Conservation (phyloP, 2,329 filamentous ascomycete species). For the Penicillium sp. region DNA sequence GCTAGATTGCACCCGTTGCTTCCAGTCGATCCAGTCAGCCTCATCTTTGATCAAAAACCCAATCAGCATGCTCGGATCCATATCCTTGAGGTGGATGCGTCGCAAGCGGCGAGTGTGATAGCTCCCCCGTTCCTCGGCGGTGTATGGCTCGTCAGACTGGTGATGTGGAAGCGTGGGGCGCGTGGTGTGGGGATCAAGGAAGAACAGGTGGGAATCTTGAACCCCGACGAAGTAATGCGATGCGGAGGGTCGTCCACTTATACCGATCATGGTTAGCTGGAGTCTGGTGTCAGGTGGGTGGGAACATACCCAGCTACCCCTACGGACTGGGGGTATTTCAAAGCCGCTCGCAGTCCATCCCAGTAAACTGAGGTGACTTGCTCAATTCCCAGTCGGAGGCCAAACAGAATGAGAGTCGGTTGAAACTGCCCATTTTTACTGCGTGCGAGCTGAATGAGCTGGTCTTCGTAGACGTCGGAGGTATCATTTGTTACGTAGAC, state of each 20-base stretch:
- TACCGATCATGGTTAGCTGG: constrained; percentile 7
- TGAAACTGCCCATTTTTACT: constrained; percentile 66
- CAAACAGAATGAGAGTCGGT: constrained; percentile 85
- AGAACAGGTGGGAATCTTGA: constrained; percentile 81
- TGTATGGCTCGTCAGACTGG: constrained; percentile 51
- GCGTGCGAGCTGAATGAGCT: constrained; percentile 75
- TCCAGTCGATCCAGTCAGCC: constrained; percentile 83
- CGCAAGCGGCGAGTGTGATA: constrained; percentile 87
- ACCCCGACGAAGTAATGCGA: constrained; percentile 76
- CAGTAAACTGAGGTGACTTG: constrained; percentile 94
- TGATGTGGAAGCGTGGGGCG: constrained; percentile 71
- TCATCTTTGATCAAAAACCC: constrained; percentile 84
- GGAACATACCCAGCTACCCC: constrained; percentile 83
- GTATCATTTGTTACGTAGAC: constrained; percentile 91
- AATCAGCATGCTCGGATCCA: constrained; percentile 98
- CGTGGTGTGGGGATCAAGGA: constrained; percentile 90
- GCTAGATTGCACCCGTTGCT: constrained; percentile 69
- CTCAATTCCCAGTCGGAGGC: constrained; percentile 87
- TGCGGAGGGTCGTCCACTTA: constrained; percentile 84
- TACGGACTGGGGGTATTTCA: constrained; percentile 89
- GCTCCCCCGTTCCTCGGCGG: constrained; percentile 70
- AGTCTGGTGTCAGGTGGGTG: background rate
- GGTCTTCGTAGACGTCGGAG: constrained; percentile 89
- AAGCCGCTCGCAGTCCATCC: constrained; percentile 80
- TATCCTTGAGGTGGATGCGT: constrained; percentile 79